Evolutionary conservation across 176 grass and related monocot genomes (phyloP).

Genomic region (Coix lacrymajobi): DNA sequence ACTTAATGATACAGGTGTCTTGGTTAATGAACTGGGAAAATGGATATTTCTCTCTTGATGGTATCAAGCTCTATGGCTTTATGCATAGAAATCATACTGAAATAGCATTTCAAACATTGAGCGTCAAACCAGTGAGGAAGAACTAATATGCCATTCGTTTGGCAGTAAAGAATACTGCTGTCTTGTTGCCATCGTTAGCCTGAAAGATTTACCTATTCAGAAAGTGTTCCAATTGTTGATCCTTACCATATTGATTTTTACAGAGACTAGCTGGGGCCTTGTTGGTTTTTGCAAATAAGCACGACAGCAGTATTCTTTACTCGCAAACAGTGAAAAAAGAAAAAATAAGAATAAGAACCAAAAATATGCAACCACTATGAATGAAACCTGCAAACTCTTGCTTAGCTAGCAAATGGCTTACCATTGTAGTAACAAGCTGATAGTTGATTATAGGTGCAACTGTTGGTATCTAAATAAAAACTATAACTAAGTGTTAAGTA

Average conservation of each 20-base stretch:
- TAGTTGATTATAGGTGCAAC: too few species aligned
- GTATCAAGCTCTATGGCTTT: neutral
- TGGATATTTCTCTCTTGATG: neutral
- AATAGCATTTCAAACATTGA: neutral
- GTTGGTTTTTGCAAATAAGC: constrained; percentile 68
- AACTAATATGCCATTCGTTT: neutral
- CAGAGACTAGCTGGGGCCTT: constrained; percentile 81
- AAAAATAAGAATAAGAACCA: too few species aligned
- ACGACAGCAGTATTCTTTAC: too few species aligned
- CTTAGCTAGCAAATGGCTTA: too few species aligned
- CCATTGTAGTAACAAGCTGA: too few species aligned
- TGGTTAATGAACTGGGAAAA: neutral
- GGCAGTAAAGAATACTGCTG: neutral
- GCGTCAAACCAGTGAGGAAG: neutral
- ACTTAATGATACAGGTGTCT: neutral
- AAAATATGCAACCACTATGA: too few species aligned
- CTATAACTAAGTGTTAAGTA: too few species aligned
- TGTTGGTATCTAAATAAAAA: too few species aligned
- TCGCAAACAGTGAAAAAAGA: too few species aligned
- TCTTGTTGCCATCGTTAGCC: too few species aligned
- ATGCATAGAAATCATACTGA: neutral
- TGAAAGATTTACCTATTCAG: too few species aligned
- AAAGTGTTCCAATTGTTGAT: neutral
- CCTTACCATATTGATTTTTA: constrained; percentile 16
- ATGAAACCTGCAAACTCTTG: too few species aligned